Conservation (phyloP, 1,284 basidiomycete genomes). For the Irpex rosettiformis region DNA sequence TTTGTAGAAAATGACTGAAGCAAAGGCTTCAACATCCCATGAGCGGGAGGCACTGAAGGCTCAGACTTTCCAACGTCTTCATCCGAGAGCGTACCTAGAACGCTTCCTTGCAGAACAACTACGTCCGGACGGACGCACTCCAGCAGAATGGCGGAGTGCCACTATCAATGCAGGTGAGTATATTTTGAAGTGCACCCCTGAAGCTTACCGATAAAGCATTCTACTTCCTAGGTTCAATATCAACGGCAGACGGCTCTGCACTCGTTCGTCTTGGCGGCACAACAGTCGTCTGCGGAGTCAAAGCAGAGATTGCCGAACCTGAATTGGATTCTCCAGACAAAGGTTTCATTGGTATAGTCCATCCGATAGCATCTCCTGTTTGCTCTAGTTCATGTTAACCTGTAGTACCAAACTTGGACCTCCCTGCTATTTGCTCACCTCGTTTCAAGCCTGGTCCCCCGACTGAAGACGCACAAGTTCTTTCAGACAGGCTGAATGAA, state of each 20-base stretch:
- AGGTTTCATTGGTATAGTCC: conserved; percentile 73
- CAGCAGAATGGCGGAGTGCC: conserved; percentile 62
- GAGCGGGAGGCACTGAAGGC: not conserved
- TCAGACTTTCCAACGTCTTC: conserved; percentile 67
- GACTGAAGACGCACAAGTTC: conserved; percentile 84
- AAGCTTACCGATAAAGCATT: not conserved
- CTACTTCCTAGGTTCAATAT: conserved; percentile 67
- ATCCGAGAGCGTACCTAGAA: conserved; percentile 78
- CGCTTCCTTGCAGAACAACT: conserved; percentile 71
- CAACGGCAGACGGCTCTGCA: conserved; percentile 87
- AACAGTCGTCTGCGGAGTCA: conserved; percentile 89
- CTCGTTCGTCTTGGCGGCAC: conserved; percentile 89
- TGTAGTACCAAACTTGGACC: conserved; percentile 82
- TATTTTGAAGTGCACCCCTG: not conserved
- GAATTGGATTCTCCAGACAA: conserved; percentile 69
- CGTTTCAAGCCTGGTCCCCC: conserved; percentile 95
- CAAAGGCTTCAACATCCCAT: not conserved
- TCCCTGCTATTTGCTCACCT: conserved; percentile 89
- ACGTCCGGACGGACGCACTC: conserved; percentile 73
- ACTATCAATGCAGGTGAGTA: conserved; percentile 71
- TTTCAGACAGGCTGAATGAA: conserved; percentile 81
- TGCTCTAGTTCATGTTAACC: conserved; percentile 2
- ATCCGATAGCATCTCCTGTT: not conserved
- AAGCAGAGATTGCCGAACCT: conserved; percentile 91
- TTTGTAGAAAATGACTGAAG: not conserved